Percentiles rank a stretch among this genome's conserved stretches.
Evolutionary conservation across 148 eudicot species (phyloP).

Genomic region (Nepenthes mirabilis): DNA sequence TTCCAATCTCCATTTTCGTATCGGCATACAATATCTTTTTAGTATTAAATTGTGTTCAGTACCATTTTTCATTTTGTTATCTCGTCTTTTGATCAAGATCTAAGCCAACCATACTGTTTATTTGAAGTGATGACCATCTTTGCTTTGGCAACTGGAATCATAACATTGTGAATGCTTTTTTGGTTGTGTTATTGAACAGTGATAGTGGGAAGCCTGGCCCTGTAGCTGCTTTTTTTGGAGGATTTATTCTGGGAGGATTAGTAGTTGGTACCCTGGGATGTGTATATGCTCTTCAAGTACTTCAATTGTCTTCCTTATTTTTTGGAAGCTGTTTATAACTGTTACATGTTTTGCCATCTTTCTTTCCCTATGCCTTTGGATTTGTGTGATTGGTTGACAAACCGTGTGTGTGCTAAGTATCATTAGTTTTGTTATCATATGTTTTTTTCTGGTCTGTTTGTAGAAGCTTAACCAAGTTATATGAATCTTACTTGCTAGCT

Average conservation of each 20-base stretch:
- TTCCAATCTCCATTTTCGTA: background rate
- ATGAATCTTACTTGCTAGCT: constrained; percentile 4
- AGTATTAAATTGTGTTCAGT: constrained; percentile 1
- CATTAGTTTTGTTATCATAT: too few species aligned
- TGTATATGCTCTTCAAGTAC: constrained; percentile 88
- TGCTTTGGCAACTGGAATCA: background rate
- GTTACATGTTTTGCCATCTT: background rate
- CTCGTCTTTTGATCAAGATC: too few species aligned
- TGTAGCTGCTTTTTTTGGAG: constrained; percentile 51
- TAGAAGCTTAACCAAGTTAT: background rate
- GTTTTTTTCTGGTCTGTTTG: background rate
- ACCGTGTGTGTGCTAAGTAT: too few species aligned
- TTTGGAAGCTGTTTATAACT: background rate
- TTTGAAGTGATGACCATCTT: background rate
- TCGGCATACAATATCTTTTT: too few species aligned
- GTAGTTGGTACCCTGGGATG: constrained; percentile 70
- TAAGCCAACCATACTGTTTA: background rate
- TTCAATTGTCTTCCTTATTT: background rate
- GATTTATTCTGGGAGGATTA: constrained; percentile 83
- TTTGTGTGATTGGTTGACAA: too few species aligned
- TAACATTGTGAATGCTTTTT: background rate
- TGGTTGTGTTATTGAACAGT: constrained; percentile 24
- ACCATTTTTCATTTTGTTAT: background rate
- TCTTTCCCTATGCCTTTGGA: too few species aligned
- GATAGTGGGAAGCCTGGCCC: constrained; percentile 53